Percentiles rank a stretch among this genome's conserved stretches.
Evolutionary conservation across 129 eudicot genomes (phyloP).

Genomic region (Artemisia tridentata): DNA sequence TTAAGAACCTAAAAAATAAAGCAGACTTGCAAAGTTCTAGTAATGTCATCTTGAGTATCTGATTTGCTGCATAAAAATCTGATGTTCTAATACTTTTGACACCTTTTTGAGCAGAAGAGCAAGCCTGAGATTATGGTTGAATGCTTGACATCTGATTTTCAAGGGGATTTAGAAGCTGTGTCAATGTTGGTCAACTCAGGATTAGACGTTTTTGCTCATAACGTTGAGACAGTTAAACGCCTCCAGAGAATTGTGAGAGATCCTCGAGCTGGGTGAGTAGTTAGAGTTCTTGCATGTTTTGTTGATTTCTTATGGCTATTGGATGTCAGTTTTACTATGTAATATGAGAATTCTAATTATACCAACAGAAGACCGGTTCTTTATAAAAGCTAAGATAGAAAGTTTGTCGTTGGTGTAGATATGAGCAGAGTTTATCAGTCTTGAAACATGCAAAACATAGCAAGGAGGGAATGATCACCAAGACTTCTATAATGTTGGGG

Average conservation of each 20-base stretch:
- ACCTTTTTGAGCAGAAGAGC: slow-evolving; percentile 51
- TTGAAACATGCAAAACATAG: slow-evolving; percentile 79
- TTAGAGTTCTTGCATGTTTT: neutral
- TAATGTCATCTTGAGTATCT: too few species aligned
- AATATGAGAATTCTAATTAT: too few species aligned
- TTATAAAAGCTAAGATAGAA: too few species aligned
- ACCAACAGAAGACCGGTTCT: too few species aligned
- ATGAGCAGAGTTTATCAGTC: slow-evolving; percentile 90
- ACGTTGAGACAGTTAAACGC: slow-evolving; percentile 81
- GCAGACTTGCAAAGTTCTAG: too few species aligned
- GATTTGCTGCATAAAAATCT: too few species aligned
- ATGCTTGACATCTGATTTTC: slow-evolving; percentile 91
- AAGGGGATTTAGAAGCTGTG: slow-evolving; percentile 82
- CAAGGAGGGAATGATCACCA: slow-evolving; percentile 88
- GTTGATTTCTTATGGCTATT: neutral
- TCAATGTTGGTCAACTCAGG: slow-evolving; percentile 78
- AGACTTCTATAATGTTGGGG: slow-evolving; percentile 94
- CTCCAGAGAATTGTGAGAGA: slow-evolving; percentile 90
- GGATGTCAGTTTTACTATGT: too few species aligned
- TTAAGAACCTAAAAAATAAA: too few species aligned
- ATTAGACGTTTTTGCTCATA: slow-evolving; percentile 96
- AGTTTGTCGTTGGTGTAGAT: slow-evolving; percentile 43
- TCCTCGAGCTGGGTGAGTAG: slow-evolving; percentile 89
- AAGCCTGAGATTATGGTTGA: slow-evolving; percentile 93
- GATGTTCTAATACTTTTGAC: neutral